Evolutionary conservation across 345 rosid species (phyloP), one percentile per base, ranked within the genome.

Genomic region (Gossypium longicalyx): DNA sequence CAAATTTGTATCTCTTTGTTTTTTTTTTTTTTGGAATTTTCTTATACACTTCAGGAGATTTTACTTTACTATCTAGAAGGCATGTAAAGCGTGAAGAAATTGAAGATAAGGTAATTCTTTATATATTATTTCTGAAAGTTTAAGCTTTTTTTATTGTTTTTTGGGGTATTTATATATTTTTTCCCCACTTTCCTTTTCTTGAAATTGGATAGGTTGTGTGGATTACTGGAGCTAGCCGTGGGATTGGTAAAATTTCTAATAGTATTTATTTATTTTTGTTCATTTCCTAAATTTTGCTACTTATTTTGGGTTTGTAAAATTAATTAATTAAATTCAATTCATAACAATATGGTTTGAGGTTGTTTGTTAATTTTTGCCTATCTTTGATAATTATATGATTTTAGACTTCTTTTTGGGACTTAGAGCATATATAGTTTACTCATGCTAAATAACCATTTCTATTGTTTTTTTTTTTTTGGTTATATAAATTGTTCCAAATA

Each of bases 191-290:
- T 34, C 7, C 41, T 52, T 19, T n/a, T 54, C 23, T 54, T 54
- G n/a, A 80, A 2, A 64, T 73, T 57, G 25, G 17, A 27, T 66
- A 90, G 98, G 97, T 94, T 23, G 82, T 92, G 25, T 94, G 98
- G 98, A 89, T 94, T 62, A 94, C 98, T 61, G 97, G 98, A 13
- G 97, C 97, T 41, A 92, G 98, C 79, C 93, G 98, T 34, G 98
- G 98, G 67, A 94, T 94, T 29, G 98, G 98, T 91, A 85, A 38
- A 3, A 25, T 49, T 69, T 67, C 38, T 13, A 45, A 34, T 22
- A 5, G 10, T 47, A 65, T 47, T 67, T 47, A 22, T 45, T 20
- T 47, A 20, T 44, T n/a, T 66, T 65, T 22, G 27, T 22, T 9
- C 34, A 20, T 66, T 45, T 44, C 10, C 4, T 67, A 27, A 22